A percentile compares a stretch with the other conserved stretches of the same genome.
phyloP scores from a whole-genome alignment of 352 stramenopile genomes.

The Halophytophthora polymorphica region DNA sequence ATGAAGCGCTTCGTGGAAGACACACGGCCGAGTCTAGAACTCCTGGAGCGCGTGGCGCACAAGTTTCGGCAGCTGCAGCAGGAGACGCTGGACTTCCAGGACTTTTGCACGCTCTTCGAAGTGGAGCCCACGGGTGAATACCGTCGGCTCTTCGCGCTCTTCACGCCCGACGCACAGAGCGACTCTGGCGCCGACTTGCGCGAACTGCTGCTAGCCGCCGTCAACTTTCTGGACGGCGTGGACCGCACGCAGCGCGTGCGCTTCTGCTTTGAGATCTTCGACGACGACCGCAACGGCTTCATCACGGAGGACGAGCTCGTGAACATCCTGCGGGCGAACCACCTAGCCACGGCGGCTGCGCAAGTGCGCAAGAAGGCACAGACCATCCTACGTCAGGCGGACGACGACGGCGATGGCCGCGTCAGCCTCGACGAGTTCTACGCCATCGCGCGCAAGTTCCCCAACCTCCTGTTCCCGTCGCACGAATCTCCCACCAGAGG shows the following conservation, averaged over 20 bases:
- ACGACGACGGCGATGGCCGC: slow-evolving; percentile 72
- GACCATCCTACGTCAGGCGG: slow-evolving; percentile 80
- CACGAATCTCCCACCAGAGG: slow-evolving; percentile 26
- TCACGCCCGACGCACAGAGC: slow-evolving; percentile 62
- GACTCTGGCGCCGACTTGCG: slow-evolving; percentile 78
- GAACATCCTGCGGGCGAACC: slow-evolving; percentile 89
- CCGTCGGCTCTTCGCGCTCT: slow-evolving; percentile 83
- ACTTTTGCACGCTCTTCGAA: slow-evolving; percentile 83
- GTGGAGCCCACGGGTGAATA: slow-evolving; percentile 89
- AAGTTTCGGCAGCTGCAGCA: slow-evolving; percentile 64
- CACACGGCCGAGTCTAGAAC: slow-evolving; percentile 57
- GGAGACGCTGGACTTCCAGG: slow-evolving; percentile 58
- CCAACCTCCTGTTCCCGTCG: slow-evolving; percentile 86
- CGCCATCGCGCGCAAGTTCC: slow-evolving; percentile 87
- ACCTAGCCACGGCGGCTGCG: slow-evolving; percentile 67
- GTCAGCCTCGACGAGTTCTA: slow-evolving; percentile 87
- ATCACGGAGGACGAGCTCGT: slow-evolving; percentile 89
- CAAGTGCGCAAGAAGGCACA: slow-evolving; percentile 85
- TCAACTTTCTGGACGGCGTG: slow-evolving; percentile 84
- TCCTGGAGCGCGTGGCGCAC: slow-evolving; percentile 53
- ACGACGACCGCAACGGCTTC: slow-evolving; percentile 91
- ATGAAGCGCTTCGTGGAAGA: slow-evolving; percentile 72
- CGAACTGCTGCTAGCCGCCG: slow-evolving; percentile 89
- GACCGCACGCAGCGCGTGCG: slow-evolving; percentile 83
- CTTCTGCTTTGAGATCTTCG: slow-evolving; percentile 94